These are phyloP conservation scores for Coprinopsis cinerea DNA, from an alignment of 768 basidiomycete genomes.

Conservation along the genomic window DNA sequence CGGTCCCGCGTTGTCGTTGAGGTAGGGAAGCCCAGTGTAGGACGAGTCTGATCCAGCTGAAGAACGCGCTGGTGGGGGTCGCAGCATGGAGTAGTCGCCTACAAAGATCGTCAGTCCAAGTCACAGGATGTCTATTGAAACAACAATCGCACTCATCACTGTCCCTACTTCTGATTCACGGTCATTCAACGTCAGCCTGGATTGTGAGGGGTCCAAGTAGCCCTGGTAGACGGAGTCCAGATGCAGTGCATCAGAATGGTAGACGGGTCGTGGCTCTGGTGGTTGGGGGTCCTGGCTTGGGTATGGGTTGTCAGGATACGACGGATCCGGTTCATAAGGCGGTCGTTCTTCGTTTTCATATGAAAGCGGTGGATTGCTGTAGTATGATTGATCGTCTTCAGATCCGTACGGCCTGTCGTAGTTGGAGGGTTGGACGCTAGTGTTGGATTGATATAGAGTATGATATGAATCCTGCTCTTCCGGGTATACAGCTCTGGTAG, in stretches of 20 bases:
- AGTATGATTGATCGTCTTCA: neutral
- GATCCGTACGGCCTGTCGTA: neutral
- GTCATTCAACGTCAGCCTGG: neutral
- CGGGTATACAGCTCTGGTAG: neutral
- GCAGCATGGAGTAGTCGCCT: conserved; percentile 17
- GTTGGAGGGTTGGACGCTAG: neutral
- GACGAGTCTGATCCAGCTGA: conserved; percentile 1
- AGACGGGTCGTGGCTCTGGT: conserved; percentile 7
- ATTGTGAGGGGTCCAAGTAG: neutral
- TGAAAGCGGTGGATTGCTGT: conserved; percentile 2
- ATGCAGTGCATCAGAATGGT: conserved; percentile 2
- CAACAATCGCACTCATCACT: neutral
- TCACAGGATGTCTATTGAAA: neutral
- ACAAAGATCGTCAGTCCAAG: neutral
- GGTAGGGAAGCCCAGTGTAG: conserved; percentile 8
- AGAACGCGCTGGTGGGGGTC: conserved; percentile 13
- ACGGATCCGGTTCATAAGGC: conserved; percentile 4
- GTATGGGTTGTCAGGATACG: neutral
- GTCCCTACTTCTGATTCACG: neutral
- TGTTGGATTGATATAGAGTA: neutral
- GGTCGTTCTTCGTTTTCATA: conserved; percentile 6
- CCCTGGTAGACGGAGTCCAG: neutral
- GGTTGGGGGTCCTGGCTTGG: too few species aligned
- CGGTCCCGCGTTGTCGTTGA: conserved; percentile 5
- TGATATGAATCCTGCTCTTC: neutral